Evolutionary conservation across 495 filamentous ascomycete genomes (phyloP), one percentile per base, ranked within the genome.

Genomic region (Copromyces sp.): DNA sequence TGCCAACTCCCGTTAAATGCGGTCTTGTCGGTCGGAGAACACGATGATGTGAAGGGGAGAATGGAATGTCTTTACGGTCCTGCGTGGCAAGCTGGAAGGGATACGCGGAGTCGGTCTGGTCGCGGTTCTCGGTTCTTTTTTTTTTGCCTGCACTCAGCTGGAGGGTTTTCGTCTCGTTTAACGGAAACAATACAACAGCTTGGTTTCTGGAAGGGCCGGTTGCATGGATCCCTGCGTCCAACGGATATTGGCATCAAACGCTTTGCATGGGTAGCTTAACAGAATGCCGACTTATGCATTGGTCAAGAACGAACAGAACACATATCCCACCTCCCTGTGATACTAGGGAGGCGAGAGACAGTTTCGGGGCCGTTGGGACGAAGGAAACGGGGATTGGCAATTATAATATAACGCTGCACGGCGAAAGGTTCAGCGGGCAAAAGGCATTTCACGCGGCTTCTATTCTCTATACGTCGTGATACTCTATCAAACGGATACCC

Each of bases 1-100:
- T 80, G 92, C 93, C 85, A 94, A 91, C 82, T 89, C 87, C 84
- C 94, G 94, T 87, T 99, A 94, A 93, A 73, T 40, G 69, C 16
- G 69, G 35, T 72, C 61, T 72, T 69, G 40, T 70, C 32, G n/a
- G 72, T 61, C 40, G 72, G 69, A 65, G 59, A 44, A 53, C 68
- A 69, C 53, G 73, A 69, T 71, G 53, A 75, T 71, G 75, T 69
- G 72, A 75, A 74, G 71, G 69, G 75, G 75, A 77, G 68, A 65
- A 74, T 72, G 75, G 73, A 73, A 70, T 71, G 75, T 68, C 70
- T 74, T 77, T 75, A 68, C 71, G 75, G 74, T 75, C 75, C 72
- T 75, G 61, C 73, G 73, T 75, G 74, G 73, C 53, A 65, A 65
- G 53, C 71, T 71, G 75, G 77, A 75, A 74, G 75, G 77, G 69